Base-by-base conservation (phyloP, 1,284 basidiomycete species). In the Exobasidium cylindrosporum region DNA sequence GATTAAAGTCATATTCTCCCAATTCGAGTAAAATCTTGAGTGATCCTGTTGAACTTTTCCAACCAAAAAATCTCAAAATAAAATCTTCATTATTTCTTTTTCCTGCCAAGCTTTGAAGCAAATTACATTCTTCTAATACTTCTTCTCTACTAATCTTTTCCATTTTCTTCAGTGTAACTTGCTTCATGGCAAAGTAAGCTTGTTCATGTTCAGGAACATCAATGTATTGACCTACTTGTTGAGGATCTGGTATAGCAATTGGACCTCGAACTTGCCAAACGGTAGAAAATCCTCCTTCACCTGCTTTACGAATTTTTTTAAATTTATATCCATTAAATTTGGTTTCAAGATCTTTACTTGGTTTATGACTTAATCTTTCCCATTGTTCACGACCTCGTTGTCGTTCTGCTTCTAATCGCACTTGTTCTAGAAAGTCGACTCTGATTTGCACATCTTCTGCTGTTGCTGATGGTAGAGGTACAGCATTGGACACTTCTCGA, bases 1-100 rank as follows among this genome's bases (percentile, higher is more conserved):
- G 67, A 54, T 67, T 69, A 52, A 79, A 79, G 57, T 79, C 77
- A 45, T 63, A 58, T 28, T 79, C 77, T 29, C 77, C 77, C 6
- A 79, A 61, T 66, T 79, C 77, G 45, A 79, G 67, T 17, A 79
- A 62, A 32, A 79, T 78, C 50, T 78, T 73, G 21, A 79, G 67
- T 54, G 71, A 72, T 54, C 71, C 72, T 24, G 65, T 62, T 7
- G 65, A 69, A 26, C 73, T 67, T 52, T 76, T 74, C 45, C 76
- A 74, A 0, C 76, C 77, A 65, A 77, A 79, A 62, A 78, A 79
- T 5, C 77, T 66, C 63, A 79, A 35, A 4, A 79, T 66, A 43
- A 72, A 77, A 59, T 65, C 62, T 43, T 77, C 77, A 58, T 73
- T 70, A 1, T 74, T 76, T 24, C 64, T 55, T 11, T 68, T 62